phyloP scores from a whole-genome alignment of 2,329 filamentous ascomycete species.

The Berkeleyomyces rouxiae region DNA sequence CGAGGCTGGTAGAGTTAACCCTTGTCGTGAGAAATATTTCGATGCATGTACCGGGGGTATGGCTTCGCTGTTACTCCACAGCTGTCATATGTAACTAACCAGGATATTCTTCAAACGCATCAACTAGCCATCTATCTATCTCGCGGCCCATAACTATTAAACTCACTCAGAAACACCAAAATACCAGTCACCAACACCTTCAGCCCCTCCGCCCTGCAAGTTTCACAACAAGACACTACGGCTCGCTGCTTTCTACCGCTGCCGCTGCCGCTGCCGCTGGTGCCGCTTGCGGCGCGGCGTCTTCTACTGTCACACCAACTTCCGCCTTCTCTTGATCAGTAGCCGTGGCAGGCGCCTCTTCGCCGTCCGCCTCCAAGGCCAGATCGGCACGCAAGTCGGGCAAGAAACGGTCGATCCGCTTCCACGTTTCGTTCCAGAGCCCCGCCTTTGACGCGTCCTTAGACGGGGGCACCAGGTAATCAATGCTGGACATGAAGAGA shows the following conservation, averaged over 20 bases:
- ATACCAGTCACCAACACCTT: no score
- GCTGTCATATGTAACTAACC: neutral
- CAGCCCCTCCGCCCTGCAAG: no score
- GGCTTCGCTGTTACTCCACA: neutral
- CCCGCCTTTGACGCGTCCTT: conserved; percentile 37
- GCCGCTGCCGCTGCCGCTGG: no score
- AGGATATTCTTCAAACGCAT: no score
- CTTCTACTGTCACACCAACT: neutral
- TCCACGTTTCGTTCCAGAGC: conserved; percentile 47
- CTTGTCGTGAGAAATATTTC: neutral
- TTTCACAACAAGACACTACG: no score
- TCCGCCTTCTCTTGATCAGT: neutral
- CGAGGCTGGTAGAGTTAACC: neutral
- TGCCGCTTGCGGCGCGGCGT: neutral
- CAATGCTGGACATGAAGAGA: conserved; percentile 83
- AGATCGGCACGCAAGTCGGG: conserved; percentile 43
- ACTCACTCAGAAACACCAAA: no score
- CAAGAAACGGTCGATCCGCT: conserved; percentile 47
- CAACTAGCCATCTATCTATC: no score
- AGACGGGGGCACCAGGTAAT: conserved; percentile 58
- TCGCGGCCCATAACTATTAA: no score
- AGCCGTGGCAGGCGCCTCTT: neutral
- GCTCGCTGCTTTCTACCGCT: no score
- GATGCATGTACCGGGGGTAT: neutral
- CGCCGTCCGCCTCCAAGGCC: conserved; percentile 29